Conservation (phyloP, 371 early-diverging fungal genomes). For the Mortierella polycephala region DNA sequence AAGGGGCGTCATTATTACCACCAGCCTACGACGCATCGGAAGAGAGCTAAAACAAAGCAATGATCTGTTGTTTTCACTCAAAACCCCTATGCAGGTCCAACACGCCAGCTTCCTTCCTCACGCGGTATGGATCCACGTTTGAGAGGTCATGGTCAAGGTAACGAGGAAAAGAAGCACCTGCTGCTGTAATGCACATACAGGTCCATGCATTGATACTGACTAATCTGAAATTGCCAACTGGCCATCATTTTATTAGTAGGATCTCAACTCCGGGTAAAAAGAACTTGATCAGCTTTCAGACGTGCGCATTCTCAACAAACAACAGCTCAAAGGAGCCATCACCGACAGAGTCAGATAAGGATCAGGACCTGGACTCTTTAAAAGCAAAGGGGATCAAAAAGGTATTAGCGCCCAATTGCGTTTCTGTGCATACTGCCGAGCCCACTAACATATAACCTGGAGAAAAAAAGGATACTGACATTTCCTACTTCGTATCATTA, state of each 20-base stretch:
- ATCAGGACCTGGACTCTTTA: conserved; percentile 3
- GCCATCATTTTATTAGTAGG: conserved; percentile 9
- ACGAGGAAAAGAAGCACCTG: not conserved
- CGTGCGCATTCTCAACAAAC: conserved; percentile 27
- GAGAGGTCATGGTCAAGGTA: conserved; percentile 32
- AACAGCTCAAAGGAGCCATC: conserved; percentile 9
- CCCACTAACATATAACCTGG: not conserved
- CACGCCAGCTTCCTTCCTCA: conserved; percentile 2
- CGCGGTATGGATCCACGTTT: conserved; percentile 11
- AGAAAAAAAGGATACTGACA: too few species aligned
- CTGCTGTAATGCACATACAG: too few species aligned
- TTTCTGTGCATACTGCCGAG: not conserved
- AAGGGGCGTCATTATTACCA: too few species aligned
- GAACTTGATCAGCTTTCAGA: conserved; percentile 16
- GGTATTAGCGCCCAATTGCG: conserved; percentile 10
- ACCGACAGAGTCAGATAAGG: conserved; percentile 5
- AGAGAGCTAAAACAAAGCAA: too few species aligned
- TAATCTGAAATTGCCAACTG: not conserved
- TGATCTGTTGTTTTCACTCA: too few species aligned
- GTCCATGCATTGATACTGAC: not conserved
- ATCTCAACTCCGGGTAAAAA: conserved; percentile 16
- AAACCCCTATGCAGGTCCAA: not conserved
- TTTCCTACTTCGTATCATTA: not conserved
- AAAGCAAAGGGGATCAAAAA: conserved; percentile 34
- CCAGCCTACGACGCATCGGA: too few species aligned